A percentile compares a stretch with the other conserved stretches of the same genome.
phyloP scores from a whole-genome alignment of 2,329 filamentous ascomycete species.

The Daldinia sp. region DNA sequence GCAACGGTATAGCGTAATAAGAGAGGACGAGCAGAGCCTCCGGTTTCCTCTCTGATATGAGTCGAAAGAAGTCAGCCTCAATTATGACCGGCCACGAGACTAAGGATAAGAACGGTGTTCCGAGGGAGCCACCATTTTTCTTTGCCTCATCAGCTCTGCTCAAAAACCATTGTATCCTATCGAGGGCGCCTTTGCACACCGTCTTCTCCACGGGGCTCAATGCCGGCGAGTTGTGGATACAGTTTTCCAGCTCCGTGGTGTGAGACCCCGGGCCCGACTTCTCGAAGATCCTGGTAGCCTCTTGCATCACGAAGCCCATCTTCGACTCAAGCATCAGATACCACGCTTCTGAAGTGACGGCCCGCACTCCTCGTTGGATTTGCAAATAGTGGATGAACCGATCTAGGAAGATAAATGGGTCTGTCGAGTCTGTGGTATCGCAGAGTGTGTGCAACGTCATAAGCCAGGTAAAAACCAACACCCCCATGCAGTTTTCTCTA shows the following conservation, averaged over 20 bases:
- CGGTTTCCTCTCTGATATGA: constrained; percentile 22
- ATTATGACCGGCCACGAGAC: constrained; percentile 32
- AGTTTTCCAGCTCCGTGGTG: constrained; percentile 21
- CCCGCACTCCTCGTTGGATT: constrained; percentile 24
- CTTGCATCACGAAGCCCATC: constrained; percentile 23
- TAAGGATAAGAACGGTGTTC: constrained; percentile 20
- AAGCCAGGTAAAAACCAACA: constrained; percentile 29
- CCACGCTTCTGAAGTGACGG: constrained; percentile 24
- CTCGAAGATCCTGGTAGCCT: constrained; percentile 4
- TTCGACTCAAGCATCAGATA: constrained; percentile 27
- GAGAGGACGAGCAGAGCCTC: constrained; percentile 32
- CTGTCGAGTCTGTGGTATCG: constrained; percentile 20
- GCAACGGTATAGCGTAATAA: constrained; percentile 30
- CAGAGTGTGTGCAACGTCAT: constrained; percentile 32
- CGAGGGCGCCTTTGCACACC: constrained; percentile 20
- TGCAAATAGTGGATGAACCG: constrained; percentile 31
- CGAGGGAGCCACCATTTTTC: background rate
- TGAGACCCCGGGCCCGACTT: constrained; percentile 11
- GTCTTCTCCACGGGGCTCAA: constrained; percentile 21
- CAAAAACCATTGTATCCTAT: constrained; percentile 32
- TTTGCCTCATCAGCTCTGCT: constrained; percentile 11
- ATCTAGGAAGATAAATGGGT: constrained; percentile 22
- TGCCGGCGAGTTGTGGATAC: constrained; percentile 15
- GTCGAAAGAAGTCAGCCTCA: constrained; percentile 27
- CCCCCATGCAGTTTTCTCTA: constrained; percentile 23